phyloP scores from a whole-genome alignment of 2,329 filamentous ascomycete species.

The Hypomyces rosellus region DNA sequence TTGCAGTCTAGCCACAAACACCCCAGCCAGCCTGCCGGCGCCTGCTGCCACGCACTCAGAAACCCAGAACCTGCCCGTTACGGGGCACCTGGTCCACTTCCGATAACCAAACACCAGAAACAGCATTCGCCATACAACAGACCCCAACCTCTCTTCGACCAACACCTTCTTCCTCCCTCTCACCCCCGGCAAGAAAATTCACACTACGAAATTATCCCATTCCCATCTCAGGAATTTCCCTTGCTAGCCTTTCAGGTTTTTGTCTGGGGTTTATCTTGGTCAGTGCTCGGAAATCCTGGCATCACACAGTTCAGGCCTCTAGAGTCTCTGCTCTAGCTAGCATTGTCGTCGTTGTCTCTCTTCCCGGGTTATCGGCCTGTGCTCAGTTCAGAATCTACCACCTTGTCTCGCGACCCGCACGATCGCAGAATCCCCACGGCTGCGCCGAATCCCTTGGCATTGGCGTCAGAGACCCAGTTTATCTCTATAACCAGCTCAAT shows the following conservation, averaged over 20 bases:
- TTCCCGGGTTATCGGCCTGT: slow-evolving; percentile 4
- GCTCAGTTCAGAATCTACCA: slow-evolving; percentile 2
- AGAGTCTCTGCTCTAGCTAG: neutral
- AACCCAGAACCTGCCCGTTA: neutral
- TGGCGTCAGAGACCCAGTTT: slow-evolving; percentile 7
- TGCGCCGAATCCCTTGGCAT: slow-evolving; percentile 15
- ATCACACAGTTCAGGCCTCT: neutral
- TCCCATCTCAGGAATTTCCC: slow-evolving; percentile 19
- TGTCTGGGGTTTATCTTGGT: slow-evolving; percentile 7
- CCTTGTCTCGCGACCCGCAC: slow-evolving; percentile 5
- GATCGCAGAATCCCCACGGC: slow-evolving; percentile 16
- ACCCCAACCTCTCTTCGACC: slow-evolving; percentile 13
- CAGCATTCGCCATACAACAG: slow-evolving; percentile 17
- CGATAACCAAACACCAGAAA: slow-evolving; percentile 18
- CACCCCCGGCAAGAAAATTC: slow-evolving; percentile 13
- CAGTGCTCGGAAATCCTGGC: slow-evolving; percentile 6
- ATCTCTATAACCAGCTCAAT: slow-evolving; percentile 20
- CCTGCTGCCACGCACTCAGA: too few species aligned
- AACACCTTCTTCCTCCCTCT: slow-evolving; percentile 10
- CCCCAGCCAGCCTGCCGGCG: too few species aligned
- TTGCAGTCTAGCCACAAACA: neutral
- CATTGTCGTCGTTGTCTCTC: neutral
- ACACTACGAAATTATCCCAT: slow-evolving; percentile 24
- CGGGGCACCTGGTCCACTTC: slow-evolving; percentile 7
- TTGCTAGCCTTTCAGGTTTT: slow-evolving; percentile 22